A percentile compares a stretch with the other conserved stretches of the same genome.
Conservation (phyloP, 1,139 yeast species). For the Sugiyamaella novakii region DNA sequence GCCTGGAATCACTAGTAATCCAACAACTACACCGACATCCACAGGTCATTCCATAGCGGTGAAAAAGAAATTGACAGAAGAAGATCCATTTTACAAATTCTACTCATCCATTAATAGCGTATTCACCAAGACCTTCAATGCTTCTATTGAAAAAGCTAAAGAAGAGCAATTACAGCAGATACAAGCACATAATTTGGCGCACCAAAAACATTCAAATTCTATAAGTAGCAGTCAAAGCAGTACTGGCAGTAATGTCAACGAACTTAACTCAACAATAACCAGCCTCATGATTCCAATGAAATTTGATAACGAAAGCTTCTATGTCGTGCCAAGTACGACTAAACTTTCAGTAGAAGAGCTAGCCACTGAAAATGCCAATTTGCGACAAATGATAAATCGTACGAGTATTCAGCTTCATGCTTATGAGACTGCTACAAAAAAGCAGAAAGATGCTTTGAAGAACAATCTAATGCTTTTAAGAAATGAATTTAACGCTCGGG, state of each 20-base stretch:
- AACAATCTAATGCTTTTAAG: constrained; percentile 36
- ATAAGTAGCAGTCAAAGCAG: constrained; percentile 7
- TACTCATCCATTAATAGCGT: constrained; percentile 34
- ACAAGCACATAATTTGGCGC: constrained; percentile 4
- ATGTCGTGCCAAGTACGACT: constrained; percentile 35
- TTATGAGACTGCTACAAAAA: constrained; percentile 38
- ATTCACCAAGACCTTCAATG: constrained; percentile 32
- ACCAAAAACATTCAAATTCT: constrained; percentile 4
- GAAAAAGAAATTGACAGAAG: constrained; percentile 26
- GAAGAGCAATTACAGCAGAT: constrained; percentile 22
- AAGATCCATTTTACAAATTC: constrained; percentile 39
- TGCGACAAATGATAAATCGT: constrained; percentile 33
- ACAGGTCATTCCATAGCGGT: constrained; percentile 6
- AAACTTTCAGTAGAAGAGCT: constrained; percentile 30
- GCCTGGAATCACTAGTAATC: constrained; percentile 5
- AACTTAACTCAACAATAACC: constrained; percentile 5
- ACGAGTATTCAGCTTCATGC: constrained; percentile 36
- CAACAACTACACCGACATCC: constrained; percentile 10
- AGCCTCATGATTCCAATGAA: constrained; percentile 17
- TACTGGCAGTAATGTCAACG: background rate
- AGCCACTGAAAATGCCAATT: constrained; percentile 33
- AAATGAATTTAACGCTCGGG: constrained; percentile 37
- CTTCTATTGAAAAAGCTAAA: constrained; percentile 26
- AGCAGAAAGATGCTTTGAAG: constrained; percentile 40
- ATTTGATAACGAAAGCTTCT: constrained; percentile 35